Conservation (phyloP, 257 asterid species). For the Echites panduratus region DNA sequence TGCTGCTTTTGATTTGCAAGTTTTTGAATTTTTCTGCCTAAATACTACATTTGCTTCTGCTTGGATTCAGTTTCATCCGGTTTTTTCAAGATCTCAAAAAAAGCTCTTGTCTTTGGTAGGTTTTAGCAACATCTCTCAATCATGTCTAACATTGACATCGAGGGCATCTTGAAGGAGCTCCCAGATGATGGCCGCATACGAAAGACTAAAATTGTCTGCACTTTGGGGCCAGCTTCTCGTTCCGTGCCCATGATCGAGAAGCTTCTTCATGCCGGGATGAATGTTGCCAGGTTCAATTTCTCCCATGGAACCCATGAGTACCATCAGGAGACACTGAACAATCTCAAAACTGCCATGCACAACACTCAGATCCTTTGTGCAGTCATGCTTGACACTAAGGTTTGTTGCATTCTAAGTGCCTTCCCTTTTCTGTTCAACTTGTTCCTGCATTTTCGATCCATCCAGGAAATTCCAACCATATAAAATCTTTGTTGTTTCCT, state of each 20-base stretch:
- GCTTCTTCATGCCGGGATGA: slow-evolving; percentile 82
- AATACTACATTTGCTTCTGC: slow-evolving; percentile 4
- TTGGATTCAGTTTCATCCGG: slow-evolving; percentile 3
- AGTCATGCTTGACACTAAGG: slow-evolving; percentile 92
- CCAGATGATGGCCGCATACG: slow-evolving; percentile 49
- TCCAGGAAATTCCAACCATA: background rate
- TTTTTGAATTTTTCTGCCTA: background rate
- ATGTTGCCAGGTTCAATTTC: slow-evolving; percentile 85
- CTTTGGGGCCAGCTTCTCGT: slow-evolving; percentile 82
- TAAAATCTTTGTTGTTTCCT: background rate
- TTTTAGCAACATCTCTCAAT: background rate
- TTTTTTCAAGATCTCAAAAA: background rate
- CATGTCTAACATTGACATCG: slow-evolving; percentile 63
- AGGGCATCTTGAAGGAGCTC: slow-evolving; percentile 53
- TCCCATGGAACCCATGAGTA: slow-evolving; percentile 87
- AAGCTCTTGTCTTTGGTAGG: background rate
- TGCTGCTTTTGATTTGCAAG: background rate
- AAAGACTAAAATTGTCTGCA: slow-evolving; percentile 84
- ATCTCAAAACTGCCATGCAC: slow-evolving; percentile 62
- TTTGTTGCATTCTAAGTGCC: slow-evolving; percentile 1
- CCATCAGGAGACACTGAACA: slow-evolving; percentile 69
- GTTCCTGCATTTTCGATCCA: background rate
- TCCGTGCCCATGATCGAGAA: slow-evolving; percentile 69
- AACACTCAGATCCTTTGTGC: slow-evolving; percentile 68
- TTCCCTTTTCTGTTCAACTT: background rate